Conservation (phyloP, 2,329 filamentous ascomycete genomes). For the Neophaeococcomyces mojaviensis region DNA sequence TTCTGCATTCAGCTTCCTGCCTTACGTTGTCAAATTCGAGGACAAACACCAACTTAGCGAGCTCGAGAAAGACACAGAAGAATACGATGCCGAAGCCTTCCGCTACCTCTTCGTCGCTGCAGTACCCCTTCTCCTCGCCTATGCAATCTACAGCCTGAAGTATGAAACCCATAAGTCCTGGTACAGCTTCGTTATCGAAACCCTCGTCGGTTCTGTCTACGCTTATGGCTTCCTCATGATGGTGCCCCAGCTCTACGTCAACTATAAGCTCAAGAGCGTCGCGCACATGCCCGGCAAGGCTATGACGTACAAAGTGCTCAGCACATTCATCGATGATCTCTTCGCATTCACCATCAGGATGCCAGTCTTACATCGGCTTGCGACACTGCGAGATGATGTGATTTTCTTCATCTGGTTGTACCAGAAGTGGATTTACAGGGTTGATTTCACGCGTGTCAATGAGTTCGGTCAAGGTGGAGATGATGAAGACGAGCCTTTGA, state of each 20-base stretch:
- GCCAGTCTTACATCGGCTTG: constrained; percentile 85
- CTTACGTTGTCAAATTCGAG: constrained; percentile 77
- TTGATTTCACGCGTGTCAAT: constrained; percentile 87
- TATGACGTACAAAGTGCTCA: constrained; percentile 97
- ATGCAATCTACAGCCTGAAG: constrained; percentile 81
- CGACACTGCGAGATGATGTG: constrained; percentile 87
- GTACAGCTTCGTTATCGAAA: constrained; percentile 94
- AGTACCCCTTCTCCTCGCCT: constrained; percentile 80
- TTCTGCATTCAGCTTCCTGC: constrained; percentile 65
- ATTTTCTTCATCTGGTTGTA: constrained; percentile 99
- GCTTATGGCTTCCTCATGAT: constrained; percentile 99
- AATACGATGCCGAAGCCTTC: constrained; percentile 97
- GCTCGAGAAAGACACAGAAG: constrained; percentile 94
- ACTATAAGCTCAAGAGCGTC: constrained; percentile 75
- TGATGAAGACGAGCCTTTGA: constrained; percentile 49
- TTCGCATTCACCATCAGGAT: constrained; percentile 99
- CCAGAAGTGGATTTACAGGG: constrained; percentile 84
- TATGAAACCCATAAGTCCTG: constrained; percentile 97
- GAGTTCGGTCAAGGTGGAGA: constrained; percentile 98
- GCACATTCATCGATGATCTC: constrained; percentile 97
- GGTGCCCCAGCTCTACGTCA: constrained; percentile 96
- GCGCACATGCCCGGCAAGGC: constrained; percentile 95
- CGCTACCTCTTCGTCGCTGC: constrained; percentile 90
- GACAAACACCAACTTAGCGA: constrained; percentile 95
- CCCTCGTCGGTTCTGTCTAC: constrained; percentile 90